Evolutionary conservation across 192 early-diverging fungal species (phyloP), one percentile per base, ranked within the genome.

Genomic region (Helicostylum pulchrum): DNA sequence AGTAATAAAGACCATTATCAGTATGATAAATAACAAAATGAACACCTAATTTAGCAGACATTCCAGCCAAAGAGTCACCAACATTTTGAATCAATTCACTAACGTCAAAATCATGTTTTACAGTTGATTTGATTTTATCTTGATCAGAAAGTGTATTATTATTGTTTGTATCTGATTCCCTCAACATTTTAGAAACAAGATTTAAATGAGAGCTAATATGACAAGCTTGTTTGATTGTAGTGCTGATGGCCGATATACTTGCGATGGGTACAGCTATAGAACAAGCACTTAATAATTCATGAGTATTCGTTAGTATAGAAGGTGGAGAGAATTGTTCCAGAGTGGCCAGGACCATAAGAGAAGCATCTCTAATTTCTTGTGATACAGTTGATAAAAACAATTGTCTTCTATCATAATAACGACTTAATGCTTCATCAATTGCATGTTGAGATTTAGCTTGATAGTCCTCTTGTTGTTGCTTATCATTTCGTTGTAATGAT

Each of bases 211-310:
- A 68, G 4, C 80, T 67, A 14, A 85, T 72, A 64, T 83, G 73
- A 46, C 73, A 67, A 11, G 77, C 36, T 39, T 79, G 78, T 7
- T 76, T 74, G 62, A 85, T 74, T 7, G 78, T 70, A 8, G 81
- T 85, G 12, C 77, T 67, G 14, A 85, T 70, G 5, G 79, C 84
- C 14, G 75, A 69, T 4, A 80, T 68, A 11, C 75, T 81, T 17
- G 80, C 70, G 23, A 78, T 81, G 2, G 84, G 84, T n/a, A 83
- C 71, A 1, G 81, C 64, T 0, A 85, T 71, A 3, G 78, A 80
- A 56, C 84, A 85, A 34, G 84, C 72, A 15, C 78, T 79, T 10
- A 85, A 61, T 31, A 77, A 64, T 66, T 83, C 84, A 30, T 78
- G 74, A 9, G 65, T 70, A 14, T 75, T 67, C 14, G 71, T 39